Evolutionary conservation across 495 filamentous ascomycete genomes (phyloP).

Genomic region (Penicillium pancosmium): DNA sequence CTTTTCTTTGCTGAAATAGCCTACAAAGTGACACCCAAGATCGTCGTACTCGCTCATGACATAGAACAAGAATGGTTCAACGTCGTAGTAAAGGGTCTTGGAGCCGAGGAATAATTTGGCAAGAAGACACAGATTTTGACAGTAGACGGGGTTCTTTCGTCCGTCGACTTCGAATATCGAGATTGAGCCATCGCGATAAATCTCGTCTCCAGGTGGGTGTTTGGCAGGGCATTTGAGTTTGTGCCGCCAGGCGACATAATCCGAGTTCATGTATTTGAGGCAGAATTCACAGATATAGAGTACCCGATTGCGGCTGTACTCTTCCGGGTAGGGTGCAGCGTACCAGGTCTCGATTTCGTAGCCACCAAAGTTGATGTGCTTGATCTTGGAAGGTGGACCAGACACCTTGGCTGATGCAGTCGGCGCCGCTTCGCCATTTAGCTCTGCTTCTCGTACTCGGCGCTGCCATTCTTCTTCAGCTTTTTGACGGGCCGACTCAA

Average conservation of each 20-base stretch:
- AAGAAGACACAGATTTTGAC: slow-evolving; percentile 93
- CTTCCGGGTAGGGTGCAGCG: slow-evolving; percentile 97
- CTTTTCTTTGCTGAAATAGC: slow-evolving; percentile 99
- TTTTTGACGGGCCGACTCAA: slow-evolving; percentile 83
- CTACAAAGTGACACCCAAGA: slow-evolving; percentile 93
- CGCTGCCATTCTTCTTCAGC: slow-evolving; percentile 91
- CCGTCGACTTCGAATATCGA: slow-evolving; percentile 98
- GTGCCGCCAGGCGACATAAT: slow-evolving; percentile 96
- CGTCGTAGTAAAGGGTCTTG: slow-evolving; percentile 98
- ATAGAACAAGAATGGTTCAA: slow-evolving; percentile 98
- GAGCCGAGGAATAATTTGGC: slow-evolving; percentile 96
- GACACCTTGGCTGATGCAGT: slow-evolving; percentile 68
- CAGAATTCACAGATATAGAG: slow-evolving; percentile 99
- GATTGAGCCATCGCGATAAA: slow-evolving; percentile 91
- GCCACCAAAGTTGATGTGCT: slow-evolving; percentile 96
- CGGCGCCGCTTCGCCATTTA: slow-evolving; percentile 48
- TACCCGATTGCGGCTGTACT: slow-evolving; percentile 93
- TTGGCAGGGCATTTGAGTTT: slow-evolving; percentile 97
- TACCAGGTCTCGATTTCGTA: slow-evolving; percentile 99
- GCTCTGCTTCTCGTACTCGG: slow-evolving; percentile 53
- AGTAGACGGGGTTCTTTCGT: slow-evolving; percentile 94
- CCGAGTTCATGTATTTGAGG: slow-evolving; percentile 98
- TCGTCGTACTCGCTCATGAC: slow-evolving; percentile 97
- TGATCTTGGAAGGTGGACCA: slow-evolving; percentile 91
- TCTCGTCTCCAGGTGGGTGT: slow-evolving; percentile 95